phyloP scores from a whole-genome alignment of 306 rosid genomes.

The Sesbania bispinosa region DNA sequence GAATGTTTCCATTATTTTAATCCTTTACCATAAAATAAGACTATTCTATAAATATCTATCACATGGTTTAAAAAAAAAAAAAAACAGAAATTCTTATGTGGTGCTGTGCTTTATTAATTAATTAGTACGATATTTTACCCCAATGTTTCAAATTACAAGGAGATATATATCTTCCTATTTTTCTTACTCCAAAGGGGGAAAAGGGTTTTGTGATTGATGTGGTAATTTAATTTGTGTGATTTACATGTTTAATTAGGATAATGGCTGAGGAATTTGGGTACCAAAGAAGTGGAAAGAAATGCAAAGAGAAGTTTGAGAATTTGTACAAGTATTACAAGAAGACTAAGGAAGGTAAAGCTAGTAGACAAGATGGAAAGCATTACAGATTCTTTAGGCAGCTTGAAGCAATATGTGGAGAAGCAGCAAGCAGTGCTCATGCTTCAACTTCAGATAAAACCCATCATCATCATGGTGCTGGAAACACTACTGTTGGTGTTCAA shows the following conservation, averaged over 20 bases:
- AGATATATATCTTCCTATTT: not conserved
- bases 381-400: conserved; percentile 83
- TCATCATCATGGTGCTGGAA: conserved; percentile 4
- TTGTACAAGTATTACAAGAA: conserved; percentile 89
- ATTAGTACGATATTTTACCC: not conserved
- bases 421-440: conserved; percentile 28
- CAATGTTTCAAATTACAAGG: not conserved
- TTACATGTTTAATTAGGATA: conserved; percentile 38
- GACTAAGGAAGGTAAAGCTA: conserved; percentile 77
- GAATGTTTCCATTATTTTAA: conserved; percentile 42
- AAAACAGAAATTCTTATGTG: not conserved
- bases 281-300: conserved; percentile 79
- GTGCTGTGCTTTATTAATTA: not conserved
- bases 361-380: conserved; percentile 79
- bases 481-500: conserved; percentile 14
- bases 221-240: conserved; percentile 19
- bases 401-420: conserved; percentile 71
- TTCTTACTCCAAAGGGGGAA: no score
- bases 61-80: not conserved
- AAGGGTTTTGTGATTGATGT: no score
- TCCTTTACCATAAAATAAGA: not conserved
- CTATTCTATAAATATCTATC: conserved; percentile 7
- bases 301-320: conserved; percentile 88
- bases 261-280: conserved; percentile 77
- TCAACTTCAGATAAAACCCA: conserved; percentile 23